Conservation (phyloP, 495 filamentous ascomycete species). For the Neurospora sp. region DNA sequence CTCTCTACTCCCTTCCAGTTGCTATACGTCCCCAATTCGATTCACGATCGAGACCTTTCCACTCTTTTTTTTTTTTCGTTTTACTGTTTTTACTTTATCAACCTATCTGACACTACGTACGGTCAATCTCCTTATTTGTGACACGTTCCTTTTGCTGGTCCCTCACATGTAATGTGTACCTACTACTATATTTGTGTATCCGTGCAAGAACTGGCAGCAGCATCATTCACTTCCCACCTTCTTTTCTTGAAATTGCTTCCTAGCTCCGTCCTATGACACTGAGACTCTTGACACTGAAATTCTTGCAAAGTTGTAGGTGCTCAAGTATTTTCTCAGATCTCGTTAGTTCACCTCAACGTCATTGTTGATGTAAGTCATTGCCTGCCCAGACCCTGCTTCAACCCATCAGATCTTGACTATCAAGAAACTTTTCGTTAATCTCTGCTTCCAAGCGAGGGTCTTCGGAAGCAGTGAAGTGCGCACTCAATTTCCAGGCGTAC, state of each 20-base stretch:
- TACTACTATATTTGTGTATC: neutral
- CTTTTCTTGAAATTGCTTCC: neutral
- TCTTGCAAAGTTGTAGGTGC: neutral
- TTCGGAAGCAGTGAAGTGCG: no score
- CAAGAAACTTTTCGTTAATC: neutral
- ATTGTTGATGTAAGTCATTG: neutral
- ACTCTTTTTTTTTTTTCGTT: neutral
- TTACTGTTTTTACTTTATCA: neutral
- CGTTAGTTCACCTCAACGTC: neutral
- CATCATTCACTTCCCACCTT: neutral
- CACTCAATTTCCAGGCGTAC: no score
- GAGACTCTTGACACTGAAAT: neutral
- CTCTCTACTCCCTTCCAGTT: neutral
- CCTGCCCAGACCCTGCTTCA: neutral
- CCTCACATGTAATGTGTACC: neutral
- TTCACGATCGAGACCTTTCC: neutral
- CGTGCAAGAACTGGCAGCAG: neutral
- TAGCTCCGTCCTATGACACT: neutral
- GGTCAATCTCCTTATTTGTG: neutral
- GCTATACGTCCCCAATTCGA: neutral
- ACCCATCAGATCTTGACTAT: neutral
- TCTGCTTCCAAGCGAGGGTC: neutral
- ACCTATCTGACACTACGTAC: neutral
- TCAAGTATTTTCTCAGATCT: neutral
- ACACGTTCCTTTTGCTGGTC: neutral